These are phyloP conservation scores for Ogataea pini DNA, from an alignment of 805 yeast genomes.

Conservation along the genomic window DNA sequence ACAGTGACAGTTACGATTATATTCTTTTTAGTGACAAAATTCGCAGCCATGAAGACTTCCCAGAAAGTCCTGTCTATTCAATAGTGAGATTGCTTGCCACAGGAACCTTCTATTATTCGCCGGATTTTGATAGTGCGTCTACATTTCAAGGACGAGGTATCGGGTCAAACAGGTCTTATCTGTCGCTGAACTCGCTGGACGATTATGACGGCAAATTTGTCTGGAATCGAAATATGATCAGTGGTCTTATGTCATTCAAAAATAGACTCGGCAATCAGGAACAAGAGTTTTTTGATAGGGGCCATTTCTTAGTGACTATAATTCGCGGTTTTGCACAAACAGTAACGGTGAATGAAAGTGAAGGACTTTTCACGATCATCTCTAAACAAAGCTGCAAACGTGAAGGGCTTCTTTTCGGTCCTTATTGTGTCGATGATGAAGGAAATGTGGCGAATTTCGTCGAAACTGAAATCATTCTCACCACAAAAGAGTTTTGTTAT, in stretches of 20 bases:
- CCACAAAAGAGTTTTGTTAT: slow-evolving; percentile 42
- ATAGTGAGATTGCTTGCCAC: slow-evolving; percentile 45
- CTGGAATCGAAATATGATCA: slow-evolving; percentile 53
- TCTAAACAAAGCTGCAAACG: slow-evolving; percentile 53
- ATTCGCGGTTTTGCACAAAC: slow-evolving; percentile 53
- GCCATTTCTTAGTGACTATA: slow-evolving; percentile 49
- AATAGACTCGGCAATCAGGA: slow-evolving; percentile 44
- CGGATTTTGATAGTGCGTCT: slow-evolving; percentile 47
- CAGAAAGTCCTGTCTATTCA: slow-evolving; percentile 43
- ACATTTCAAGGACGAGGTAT: slow-evolving; percentile 47
- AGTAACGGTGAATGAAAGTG: slow-evolving; percentile 33
- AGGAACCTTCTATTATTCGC: slow-evolving; percentile 52
- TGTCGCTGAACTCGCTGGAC: slow-evolving; percentile 33
- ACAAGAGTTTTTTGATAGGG: slow-evolving; percentile 42
- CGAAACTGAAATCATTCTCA: slow-evolving; percentile 52
- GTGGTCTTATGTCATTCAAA: slow-evolving; percentile 48
- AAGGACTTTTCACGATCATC: slow-evolving; percentile 47
- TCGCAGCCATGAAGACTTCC: slow-evolving; percentile 22
- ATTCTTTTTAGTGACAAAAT: slow-evolving; percentile 19
- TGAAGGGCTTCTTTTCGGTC: slow-evolving; percentile 52
- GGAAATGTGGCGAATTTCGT: slow-evolving; percentile 53
- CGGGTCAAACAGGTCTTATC: slow-evolving; percentile 22
- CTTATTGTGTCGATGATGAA: slow-evolving; percentile 58
- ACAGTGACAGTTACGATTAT: slow-evolving; percentile 54
- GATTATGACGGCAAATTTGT: slow-evolving; percentile 47